Evolutionary conservation across 345 rosid genomes (phyloP).

Genomic region (Erodium maritimum): DNA sequence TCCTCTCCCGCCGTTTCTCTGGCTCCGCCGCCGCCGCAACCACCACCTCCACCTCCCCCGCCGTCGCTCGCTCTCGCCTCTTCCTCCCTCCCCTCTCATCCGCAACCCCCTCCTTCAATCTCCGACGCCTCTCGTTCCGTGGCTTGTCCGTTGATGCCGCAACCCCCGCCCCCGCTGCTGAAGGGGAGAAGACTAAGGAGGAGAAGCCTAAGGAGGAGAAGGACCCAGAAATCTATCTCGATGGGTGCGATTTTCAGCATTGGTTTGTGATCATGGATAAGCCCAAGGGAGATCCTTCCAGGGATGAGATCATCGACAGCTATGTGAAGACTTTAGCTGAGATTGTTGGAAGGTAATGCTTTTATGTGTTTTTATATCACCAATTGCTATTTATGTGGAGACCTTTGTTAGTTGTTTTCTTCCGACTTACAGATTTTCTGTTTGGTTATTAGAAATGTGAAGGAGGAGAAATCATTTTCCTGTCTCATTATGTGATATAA

Average conservation of each 20-base stretch:
- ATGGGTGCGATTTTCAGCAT: conserved; percentile 68
- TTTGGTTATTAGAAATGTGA: neutral
- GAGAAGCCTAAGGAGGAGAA: neutral
- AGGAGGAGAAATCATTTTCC: too few relatives aligned
- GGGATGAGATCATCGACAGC: conserved; percentile 74
- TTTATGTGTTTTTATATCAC: neutral
- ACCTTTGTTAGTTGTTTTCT: neutral
- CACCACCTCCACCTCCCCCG: conserved; percentile 13
- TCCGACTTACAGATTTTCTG: neutral
- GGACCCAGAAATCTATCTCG: neutral
- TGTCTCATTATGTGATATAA: too few relatives aligned
- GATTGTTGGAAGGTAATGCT: conserved; percentile 59
- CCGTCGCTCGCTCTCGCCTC: conserved; percentile 9
- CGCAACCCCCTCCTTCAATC: conserved; percentile 4
- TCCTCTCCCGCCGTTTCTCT: conserved; percentile 17
- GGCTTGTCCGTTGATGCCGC: conserved; percentile 29
- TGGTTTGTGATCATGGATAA: conserved; percentile 83
- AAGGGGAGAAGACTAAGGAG: neutral
- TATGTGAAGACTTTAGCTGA: conserved; percentile 65
- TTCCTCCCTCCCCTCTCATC: conserved; percentile 17
- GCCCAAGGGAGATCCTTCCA: conserved; percentile 52
- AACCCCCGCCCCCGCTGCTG: too few relatives aligned
- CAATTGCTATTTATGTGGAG: neutral
- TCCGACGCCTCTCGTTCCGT: conserved; percentile 15
- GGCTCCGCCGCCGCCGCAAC: conserved; percentile 6